Conservation (phyloP, 1,284 basidiomycete species). For the Vanrija pseudolonga region DNA sequence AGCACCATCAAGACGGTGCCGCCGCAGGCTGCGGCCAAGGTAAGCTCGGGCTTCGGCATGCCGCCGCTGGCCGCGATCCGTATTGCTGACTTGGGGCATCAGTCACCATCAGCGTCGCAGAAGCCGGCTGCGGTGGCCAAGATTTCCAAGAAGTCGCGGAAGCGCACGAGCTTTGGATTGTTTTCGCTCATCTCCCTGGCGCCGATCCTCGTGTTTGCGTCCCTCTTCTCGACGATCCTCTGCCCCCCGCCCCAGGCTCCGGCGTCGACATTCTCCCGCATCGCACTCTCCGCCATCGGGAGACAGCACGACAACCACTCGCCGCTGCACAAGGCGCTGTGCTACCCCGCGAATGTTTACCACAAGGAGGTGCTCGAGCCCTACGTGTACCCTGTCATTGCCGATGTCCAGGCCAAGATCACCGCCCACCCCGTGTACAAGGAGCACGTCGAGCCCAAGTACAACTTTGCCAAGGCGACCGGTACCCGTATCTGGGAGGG, state of each 20-base stretch:
- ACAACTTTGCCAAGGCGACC: conserved; percentile 7
- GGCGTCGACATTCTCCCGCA: conserved; percentile 25
- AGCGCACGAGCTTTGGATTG: conserved; percentile 29
- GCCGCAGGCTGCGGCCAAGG: too few relatives aligned
- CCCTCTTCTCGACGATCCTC: conserved; percentile 40
- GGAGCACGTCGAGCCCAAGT: conserved; percentile 27
- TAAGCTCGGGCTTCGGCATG: background rate
- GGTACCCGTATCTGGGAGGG: conserved; percentile 27
- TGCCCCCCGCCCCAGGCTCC: conserved; percentile 33
- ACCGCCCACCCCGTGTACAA: conserved; percentile 26
- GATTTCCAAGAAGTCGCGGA: background rate
- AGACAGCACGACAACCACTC: conserved; percentile 19
- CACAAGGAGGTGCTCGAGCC: conserved; percentile 35
- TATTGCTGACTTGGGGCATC: background rate
- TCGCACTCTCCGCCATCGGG: conserved; percentile 34
- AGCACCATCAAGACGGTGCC: too few relatives aligned
- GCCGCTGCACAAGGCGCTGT: conserved; percentile 33
- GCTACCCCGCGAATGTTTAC: conserved; percentile 45
- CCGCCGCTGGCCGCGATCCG: too few relatives aligned
- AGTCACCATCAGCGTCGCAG: background rate
- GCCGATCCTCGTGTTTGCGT: conserved; percentile 37
- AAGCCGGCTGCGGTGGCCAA: background rate
- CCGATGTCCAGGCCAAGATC: conserved; percentile 22
- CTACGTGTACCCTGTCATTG: conserved; percentile 32
- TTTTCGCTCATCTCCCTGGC: conserved; percentile 34